Evolutionary conservation across 169 alveolate genomes (phyloP).

Genomic region (Plasmodium gaboni): DNA sequence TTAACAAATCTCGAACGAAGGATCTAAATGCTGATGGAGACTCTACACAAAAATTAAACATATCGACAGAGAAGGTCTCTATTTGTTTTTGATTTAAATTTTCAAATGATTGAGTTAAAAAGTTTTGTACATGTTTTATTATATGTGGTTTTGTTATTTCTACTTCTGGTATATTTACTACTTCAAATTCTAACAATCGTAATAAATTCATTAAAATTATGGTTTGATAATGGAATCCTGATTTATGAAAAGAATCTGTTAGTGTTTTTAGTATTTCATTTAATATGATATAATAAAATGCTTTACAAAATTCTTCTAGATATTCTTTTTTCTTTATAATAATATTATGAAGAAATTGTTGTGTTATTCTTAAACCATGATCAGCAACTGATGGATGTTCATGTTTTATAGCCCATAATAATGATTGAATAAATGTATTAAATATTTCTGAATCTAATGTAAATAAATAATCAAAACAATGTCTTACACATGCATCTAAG

Average conservation of each 20-base stretch:
- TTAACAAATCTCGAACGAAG: conserved; percentile 77
- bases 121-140: conserved; percentile 80
- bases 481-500: conserved; percentile 87
- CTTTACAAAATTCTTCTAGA: conserved; percentile 86
- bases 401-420: conserved; percentile 93
- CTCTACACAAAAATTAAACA: conserved; percentile 80
- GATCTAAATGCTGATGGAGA: conserved; percentile 79
- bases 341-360: conserved; percentile 82
- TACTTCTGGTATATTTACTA: conserved; percentile 77
- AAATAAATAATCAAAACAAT: conserved; percentile 86
- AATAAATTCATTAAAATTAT: conserved; percentile 84
- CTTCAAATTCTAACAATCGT: conserved; percentile 82
- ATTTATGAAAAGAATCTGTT: conserved; percentile 93
- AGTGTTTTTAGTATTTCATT: conserved; percentile 90
- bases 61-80: conserved; percentile 79
- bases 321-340: conserved; percentile 79
- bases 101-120: conserved; percentile 79
- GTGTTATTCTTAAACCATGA: conserved; percentile 89
- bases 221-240: conserved; percentile 93
- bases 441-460: conserved; percentile 87
- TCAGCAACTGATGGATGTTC: conserved; percentile 94
- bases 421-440: conserved; percentile 88
- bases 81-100: conserved; percentile 82
- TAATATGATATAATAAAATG: conserved; percentile 88
- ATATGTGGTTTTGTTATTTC: conserved; percentile 79